Evolutionary conservation across 768 basidiomycete genomes (phyloP), one percentile per base, ranked within the genome.

Genomic region (Amanita fuliginea): DNA sequence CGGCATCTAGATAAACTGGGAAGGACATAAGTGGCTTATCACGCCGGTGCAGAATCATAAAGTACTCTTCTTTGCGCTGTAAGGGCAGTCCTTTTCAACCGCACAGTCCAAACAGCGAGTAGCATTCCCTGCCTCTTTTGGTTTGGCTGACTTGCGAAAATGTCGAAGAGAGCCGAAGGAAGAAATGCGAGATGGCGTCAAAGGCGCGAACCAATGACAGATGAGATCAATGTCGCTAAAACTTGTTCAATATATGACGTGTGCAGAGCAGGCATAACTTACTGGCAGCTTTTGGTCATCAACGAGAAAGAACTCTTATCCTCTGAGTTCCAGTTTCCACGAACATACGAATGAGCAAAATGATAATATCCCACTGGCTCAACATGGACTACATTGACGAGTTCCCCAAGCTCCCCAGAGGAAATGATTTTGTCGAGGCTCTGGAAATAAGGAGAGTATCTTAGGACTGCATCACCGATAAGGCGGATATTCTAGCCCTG

Each of bases 261-360:
- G 18, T 52, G 35, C 46, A 42, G 21, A n/a, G 24, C 14, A 8
- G 1, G 35, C 22, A n/a, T 26, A 10, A 67, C 81, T 58, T 62
- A 90, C 88, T 94, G 91, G 76, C 86, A 94, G 55, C 81, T 81
- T 69, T 94, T 94, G 14, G 89, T 84, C 82, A 94, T 80, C 46
- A 94, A 74, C 11, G 84, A 80, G 63, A 93, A 93, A 19, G 80
- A 83, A 56, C 85, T 84, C 5, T 72, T 67, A 2, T 67, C 64
- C 59, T 93, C 85, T 21, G 70, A 77, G 3, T 69, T 63, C 91
- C 91, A 94, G 60, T 83, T 82, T 24, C 77, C 91, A 30, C 91
- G 77, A 26, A 94, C 91, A 57, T 79, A 94, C 0, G 86, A 89
- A 62, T 94, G 91, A 1, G 90, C 86, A 64, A 93, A 93, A 62